A percentile compares a stretch with the other conserved stretches of the same genome.
Conservation (phyloP, 2,329 filamentous ascomycete species). For the Clathrospora elynae region DNA sequence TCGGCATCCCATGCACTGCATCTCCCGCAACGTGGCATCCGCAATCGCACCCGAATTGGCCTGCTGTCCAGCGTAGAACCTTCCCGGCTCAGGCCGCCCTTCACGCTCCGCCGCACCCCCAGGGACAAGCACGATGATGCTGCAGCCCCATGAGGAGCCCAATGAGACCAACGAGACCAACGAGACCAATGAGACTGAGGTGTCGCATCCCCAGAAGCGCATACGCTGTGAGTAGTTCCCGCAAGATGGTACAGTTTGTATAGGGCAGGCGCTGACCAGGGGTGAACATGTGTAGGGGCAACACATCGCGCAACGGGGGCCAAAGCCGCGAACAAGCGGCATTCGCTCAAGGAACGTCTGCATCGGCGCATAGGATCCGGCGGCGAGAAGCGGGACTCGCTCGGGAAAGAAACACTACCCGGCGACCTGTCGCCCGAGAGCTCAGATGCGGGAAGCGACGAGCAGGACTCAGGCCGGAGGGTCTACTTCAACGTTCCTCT, state of each 20-base stretch:
- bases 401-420: conserved; percentile 43
- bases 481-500: conserved; percentile 88
- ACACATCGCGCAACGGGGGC: conserved; percentile 83
- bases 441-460: conserved; percentile 49
- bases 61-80: conserved; percentile 37
- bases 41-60: conserved; percentile 37
- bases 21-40: conserved; percentile 7
- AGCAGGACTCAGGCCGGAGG: conserved; percentile 53
- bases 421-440: conserved; percentile 53
- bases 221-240: conserved; percentile 65
- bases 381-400: conserved; percentile 65
- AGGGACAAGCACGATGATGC: conserved; percentile 24
- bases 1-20: conserved; percentile 13
- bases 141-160: conserved; percentile 26
- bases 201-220: conserved; percentile 71
- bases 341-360: conserved; percentile 78
- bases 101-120: conserved; percentile 32
- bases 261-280: conserved; percentile 9
- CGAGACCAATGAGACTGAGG: conserved; percentile 54
- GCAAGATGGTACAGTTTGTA: background rate
- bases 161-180: too few relatives aligned
- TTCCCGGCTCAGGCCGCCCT: conserved; percentile 46
- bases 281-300: conserved; percentile 62
- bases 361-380: conserved; percentile 65
- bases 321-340: conserved; percentile 77